These are phyloP conservation scores for Claviceps sp. DNA, from an alignment of 2,329 filamentous ascomycete species.

Conservation along the genomic window DNA sequence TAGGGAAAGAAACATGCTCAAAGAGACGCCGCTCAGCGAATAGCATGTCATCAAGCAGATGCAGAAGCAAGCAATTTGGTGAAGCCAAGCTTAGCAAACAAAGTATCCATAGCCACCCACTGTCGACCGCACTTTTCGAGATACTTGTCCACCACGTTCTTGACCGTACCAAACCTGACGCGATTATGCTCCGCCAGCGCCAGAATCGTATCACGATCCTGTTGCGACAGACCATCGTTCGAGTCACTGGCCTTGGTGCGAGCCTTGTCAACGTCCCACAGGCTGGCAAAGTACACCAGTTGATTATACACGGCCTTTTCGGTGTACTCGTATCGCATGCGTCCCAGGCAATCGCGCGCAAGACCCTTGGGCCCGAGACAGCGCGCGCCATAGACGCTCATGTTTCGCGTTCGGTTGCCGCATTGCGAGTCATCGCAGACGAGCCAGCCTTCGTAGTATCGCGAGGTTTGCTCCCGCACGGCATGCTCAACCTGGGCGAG, in stretches of 20 bases:
- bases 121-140: slow-evolving; percentile 80
- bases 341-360: slow-evolving; percentile 69
- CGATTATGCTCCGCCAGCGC: slow-evolving; percentile 74
- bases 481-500: slow-evolving; percentile 80
- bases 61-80: slow-evolving; percentile 16
- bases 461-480: slow-evolving; percentile 61
- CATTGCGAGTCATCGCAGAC: slow-evolving; percentile 83
- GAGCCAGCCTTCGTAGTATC: slow-evolving; percentile 89
- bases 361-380: slow-evolving; percentile 81
- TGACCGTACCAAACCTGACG: slow-evolving; percentile 61
- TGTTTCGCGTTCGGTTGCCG: slow-evolving; percentile 74
- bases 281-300: slow-evolving; percentile 67
- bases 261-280: slow-evolving; percentile 86
- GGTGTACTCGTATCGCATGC: slow-evolving; percentile 75
- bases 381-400: slow-evolving; percentile 81
- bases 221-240: slow-evolving; percentile 25
- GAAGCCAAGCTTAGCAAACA: slow-evolving; percentile 61
- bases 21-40: neutral
- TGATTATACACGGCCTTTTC: slow-evolving; percentile 95
- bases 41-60: neutral
- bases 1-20: neutral
- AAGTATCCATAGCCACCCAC: slow-evolving; percentile 85
- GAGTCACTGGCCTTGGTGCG: slow-evolving; percentile 36
- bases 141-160: slow-evolving; percentile 67
- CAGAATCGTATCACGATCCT: slow-evolving; percentile 51